Conservation (phyloP, 2,329 filamentous ascomycete genomes). For the Cordyceps pruinosa region DNA sequence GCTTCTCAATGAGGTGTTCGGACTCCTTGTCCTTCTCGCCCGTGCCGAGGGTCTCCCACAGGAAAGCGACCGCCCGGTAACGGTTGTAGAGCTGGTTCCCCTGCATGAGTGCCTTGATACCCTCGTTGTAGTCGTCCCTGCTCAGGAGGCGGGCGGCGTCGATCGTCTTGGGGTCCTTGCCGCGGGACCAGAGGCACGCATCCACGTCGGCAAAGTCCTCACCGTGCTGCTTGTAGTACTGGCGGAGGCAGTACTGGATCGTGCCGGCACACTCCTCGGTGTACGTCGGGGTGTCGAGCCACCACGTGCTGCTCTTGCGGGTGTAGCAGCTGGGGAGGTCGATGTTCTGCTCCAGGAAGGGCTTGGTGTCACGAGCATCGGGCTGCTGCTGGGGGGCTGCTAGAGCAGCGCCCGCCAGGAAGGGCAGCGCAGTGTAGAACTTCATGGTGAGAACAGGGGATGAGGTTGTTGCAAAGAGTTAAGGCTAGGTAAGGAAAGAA, state of each 20-base stretch:
- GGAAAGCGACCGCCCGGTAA: neutral
- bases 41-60: neutral
- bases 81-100: neutral
- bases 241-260: neutral
- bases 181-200: neutral
- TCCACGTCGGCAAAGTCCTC: neutral
- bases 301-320: no score
- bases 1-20: neutral
- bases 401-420: no score
- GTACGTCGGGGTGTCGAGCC: neutral
- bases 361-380: no score
- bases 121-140: neutral
- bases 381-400: no score
- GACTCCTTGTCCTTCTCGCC: neutral
- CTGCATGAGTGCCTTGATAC: neutral
- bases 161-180: neutral
- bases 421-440: no score
- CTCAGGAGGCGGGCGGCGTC: neutral
- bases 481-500: no score
- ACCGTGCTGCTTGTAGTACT: neutral
- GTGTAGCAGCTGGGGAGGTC: no score
- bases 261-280: neutral
- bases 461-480: no score
- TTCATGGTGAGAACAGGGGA: no score
- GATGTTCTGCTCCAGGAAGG: no score